These are phyloP conservation scores for Porodaedalea pini DNA, from an alignment of 1,284 basidiomycete species.

Conservation along the genomic window DNA sequence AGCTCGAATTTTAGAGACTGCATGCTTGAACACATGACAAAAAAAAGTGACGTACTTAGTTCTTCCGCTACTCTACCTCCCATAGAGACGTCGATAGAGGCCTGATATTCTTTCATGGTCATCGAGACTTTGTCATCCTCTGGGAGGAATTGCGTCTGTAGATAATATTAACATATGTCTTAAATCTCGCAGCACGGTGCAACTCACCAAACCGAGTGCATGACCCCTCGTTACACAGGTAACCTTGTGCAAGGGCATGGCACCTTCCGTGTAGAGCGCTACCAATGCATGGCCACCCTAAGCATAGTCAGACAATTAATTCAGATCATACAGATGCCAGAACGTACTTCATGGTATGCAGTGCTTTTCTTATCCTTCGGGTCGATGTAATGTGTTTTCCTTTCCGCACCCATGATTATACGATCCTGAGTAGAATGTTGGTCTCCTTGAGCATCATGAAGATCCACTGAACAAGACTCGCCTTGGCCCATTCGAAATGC, in stretches of 20 bases:
- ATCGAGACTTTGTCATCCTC: slow-evolving; percentile 78
- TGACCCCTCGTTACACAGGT: slow-evolving; percentile 94
- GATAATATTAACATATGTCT: slow-evolving; percentile 6
- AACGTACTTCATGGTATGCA: slow-evolving; percentile 84
- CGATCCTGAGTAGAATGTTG: slow-evolving; percentile 57
- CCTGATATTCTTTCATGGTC: slow-evolving; percentile 69
- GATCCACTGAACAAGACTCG: slow-evolving; percentile 30
- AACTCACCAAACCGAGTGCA: slow-evolving; percentile 79
- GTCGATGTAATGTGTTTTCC: slow-evolving; percentile 84
- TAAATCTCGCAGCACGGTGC: slow-evolving; percentile 3
- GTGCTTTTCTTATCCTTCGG: slow-evolving; percentile 83
- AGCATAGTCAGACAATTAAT: slow-evolving; percentile 11
- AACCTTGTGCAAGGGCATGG: slow-evolving; percentile 93
- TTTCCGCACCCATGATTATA: slow-evolving; percentile 92
- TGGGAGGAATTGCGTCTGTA: slow-evolving; percentile 81
- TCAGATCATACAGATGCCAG: slow-evolving; percentile 10
- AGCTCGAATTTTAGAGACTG: slow-evolving; percentile 16
- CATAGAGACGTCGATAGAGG: slow-evolving; percentile 85
- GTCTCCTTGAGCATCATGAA: slow-evolving; percentile 2
- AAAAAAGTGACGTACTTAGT: slow-evolving; percentile 51
- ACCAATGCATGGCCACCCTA: slow-evolving; percentile 90
- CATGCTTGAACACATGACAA: slow-evolving; percentile 3
- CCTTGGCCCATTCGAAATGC: slow-evolving; percentile 96
- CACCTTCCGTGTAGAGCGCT: slow-evolving; percentile 87
- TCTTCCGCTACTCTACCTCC: slow-evolving; percentile 93